phyloP scores from a whole-genome alignment of 768 basidiomycete species.

The Ramaria sp. region DNA sequence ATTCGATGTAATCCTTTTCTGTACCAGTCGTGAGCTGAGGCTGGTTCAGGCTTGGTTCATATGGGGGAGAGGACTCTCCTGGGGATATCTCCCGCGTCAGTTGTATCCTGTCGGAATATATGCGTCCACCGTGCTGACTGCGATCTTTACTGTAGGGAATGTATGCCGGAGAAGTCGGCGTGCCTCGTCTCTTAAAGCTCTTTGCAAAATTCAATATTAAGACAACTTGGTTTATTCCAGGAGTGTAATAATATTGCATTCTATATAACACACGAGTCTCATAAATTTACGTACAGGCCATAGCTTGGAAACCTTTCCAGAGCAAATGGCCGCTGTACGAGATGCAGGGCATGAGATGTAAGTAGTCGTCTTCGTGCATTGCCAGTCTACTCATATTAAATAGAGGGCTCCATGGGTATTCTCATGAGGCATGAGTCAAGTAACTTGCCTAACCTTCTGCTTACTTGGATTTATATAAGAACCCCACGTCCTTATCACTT shows the following conservation, averaged over 20 bases:
- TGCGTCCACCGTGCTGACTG: not conserved
- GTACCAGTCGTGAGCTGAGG: not conserved
- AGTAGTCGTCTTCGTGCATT: conserved; percentile 10
- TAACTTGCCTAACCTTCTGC: not conserved
- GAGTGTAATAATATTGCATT: conserved; percentile 19
- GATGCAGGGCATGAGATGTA: conserved; percentile 41
- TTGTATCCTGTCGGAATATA: not conserved
- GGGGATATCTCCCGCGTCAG: conserved; percentile 53
- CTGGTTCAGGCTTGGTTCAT: conserved; percentile 48
- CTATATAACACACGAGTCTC: not conserved
- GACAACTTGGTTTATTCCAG: conserved; percentile 72
- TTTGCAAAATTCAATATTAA: conserved; percentile 59
- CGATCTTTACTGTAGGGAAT: conserved; percentile 33
- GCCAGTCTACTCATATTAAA: not conserved
- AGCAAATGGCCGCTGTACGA: conserved; percentile 10
- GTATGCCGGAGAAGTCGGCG: conserved; percentile 68
- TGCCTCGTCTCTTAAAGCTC: conserved; percentile 54
- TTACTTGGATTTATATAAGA: conserved; percentile 27
- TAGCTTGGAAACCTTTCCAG: conserved; percentile 58
- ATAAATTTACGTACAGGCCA: conserved; percentile 32
- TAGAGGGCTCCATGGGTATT: conserved; percentile 61
- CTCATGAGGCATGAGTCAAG: conserved; percentile 41
- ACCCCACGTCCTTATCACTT: conserved; percentile 45
- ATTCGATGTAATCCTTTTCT: conserved; percentile 10
- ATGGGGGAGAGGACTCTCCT: conserved; percentile 65